Conservation (phyloP, 129 eudicot species). For the Chrysanthemum seticuspe region DNA sequence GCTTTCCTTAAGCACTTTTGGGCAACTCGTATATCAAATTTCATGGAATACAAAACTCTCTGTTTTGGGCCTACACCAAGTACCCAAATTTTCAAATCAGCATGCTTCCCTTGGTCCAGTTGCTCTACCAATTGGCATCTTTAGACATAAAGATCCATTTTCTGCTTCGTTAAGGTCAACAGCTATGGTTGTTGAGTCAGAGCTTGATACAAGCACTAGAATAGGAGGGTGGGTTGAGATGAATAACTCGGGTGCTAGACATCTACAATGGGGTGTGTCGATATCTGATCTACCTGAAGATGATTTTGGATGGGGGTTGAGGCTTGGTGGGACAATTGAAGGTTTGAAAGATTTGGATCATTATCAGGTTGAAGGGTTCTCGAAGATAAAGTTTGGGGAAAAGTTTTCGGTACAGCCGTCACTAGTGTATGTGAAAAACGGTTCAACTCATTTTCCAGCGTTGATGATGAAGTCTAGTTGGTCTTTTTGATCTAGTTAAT, state of each 20-base stretch:
- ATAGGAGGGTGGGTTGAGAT: conserved; percentile 81
- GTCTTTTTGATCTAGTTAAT: conserved; percentile 48
- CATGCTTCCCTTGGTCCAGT: conserved; percentile 49
- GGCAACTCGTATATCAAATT: conserved; percentile 66
- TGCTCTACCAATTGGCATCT: conserved; percentile 46
- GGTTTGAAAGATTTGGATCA: conserved; percentile 48
- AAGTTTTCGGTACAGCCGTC: conserved; percentile 65
- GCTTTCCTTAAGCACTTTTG: conserved; percentile 64
- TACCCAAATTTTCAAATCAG: conserved; percentile 34
- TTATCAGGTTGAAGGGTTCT: conserved; percentile 62
- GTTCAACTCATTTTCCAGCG: conserved; percentile 63
- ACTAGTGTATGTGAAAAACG: conserved; percentile 59
- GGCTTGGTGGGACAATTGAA: conserved; percentile 48
- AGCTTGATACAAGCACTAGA: conserved; percentile 67
- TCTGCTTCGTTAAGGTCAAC: conserved; percentile 38
- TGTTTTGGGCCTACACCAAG: conserved; percentile 54
- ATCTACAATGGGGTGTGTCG: conserved; percentile 63
- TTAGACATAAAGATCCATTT: conserved; percentile 32
- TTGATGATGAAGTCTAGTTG: conserved; percentile 66
- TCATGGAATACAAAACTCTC: conserved; percentile 60
- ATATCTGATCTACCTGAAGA: conserved; percentile 81
- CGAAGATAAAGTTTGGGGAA: conserved; percentile 53
- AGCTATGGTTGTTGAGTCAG: conserved; percentile 64
- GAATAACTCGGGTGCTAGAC: conserved; percentile 38
- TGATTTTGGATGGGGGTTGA: conserved; percentile 90